Evolutionary conservation across 2,329 filamentous ascomycete species (phyloP).

Genomic region (Fusarium sp.): DNA sequence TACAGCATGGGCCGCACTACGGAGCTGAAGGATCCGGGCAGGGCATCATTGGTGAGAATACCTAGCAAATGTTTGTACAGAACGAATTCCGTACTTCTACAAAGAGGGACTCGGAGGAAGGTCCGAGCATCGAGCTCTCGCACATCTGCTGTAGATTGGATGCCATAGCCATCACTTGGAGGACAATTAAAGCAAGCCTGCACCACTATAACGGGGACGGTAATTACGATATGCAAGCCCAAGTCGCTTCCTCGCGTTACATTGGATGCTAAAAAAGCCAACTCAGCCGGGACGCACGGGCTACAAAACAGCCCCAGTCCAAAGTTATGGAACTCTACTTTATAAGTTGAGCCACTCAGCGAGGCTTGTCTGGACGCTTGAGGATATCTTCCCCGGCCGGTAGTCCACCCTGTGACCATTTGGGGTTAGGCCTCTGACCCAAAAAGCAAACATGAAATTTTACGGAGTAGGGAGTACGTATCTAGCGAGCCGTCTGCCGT

Average conservation of each 20-base stretch:
- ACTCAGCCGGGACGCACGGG: conserved; percentile 24
- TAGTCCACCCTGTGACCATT: conserved; percentile 5
- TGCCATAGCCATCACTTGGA: conserved; percentile 12
- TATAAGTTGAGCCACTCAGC: conserved; percentile 21
- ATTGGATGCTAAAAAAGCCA: conserved; percentile 26
- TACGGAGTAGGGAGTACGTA: neutral
- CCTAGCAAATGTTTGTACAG: neutral
- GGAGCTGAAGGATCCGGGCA: neutral
- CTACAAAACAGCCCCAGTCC: conserved; percentile 17
- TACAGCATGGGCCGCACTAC: conserved; percentile 33
- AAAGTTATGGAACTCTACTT: conserved; percentile 1
- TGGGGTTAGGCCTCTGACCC: conserved; percentile 4
- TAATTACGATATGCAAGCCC: conserved; percentile 50
- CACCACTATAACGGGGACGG: conserved; percentile 23
- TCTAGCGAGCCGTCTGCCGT: conserved; percentile 7
- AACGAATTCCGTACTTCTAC: neutral
- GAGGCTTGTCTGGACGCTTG: conserved; percentile 27
- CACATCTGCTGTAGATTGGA: conserved; percentile 23
- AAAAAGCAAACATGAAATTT: conserved; percentile 21
- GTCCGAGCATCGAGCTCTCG: conserved; percentile 1
- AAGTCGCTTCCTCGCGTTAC: conserved; percentile 38
- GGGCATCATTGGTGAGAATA: no score
- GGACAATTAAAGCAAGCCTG: conserved; percentile 8
- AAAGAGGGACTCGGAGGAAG: neutral
- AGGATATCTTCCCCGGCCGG: conserved; percentile 32